Base-by-base conservation (phyloP, 306 rosid species). In the Styphnolobium japonicum region DNA sequence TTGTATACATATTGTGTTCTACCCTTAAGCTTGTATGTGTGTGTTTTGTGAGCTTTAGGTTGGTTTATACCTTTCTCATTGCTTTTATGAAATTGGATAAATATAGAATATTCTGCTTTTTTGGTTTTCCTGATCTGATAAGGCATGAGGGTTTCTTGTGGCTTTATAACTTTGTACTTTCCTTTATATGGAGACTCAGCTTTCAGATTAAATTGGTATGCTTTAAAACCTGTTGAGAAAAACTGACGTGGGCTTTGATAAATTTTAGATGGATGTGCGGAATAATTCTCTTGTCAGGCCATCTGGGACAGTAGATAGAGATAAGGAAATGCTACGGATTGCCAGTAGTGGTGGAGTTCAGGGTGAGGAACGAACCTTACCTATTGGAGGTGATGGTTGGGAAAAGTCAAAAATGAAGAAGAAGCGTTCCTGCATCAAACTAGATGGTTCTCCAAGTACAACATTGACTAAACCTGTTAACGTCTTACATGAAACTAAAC, bases 321-420 rank as follows among this genome's bases (percentile, higher is more conserved):
- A 92, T n/a, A 92, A 96, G 81, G 98, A 95, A 53, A 86, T 88
- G 80, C 80, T 69, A 80, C 89, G 98, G 80, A 85, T 85, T 93
- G 79, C 94, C 66, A 88, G 73, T 76, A 85, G 87, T 71, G 83
- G 96, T 77, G 84, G 88, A 7, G 86, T 85, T 86, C 96, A 85
- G 85, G 92, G 90, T 60, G 98, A 95, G 77, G 99, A 91, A 67
- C 91, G 98, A 51, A 81, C 82, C 80, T 85, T 92, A 84, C 83
- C 97, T 45, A 85, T 88, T 73, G 93, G 92, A 42, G 97, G 87
- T 67, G 98, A 92, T 82, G 94, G 98, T 79, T 95, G 98, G 98
- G 98, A 95, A 71, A 95, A 93, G 85, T 84, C 93, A 75, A 95
- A 93, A 87, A 91, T 95, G 98, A 95, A 91, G 88, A 95, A 90